A percentile compares a stretch with the other conserved stretches of the same genome.
These are phyloP conservation scores for Neospora caninum DNA, from an alignment of 169 alveolate species.

Conservation along the genomic window DNA sequence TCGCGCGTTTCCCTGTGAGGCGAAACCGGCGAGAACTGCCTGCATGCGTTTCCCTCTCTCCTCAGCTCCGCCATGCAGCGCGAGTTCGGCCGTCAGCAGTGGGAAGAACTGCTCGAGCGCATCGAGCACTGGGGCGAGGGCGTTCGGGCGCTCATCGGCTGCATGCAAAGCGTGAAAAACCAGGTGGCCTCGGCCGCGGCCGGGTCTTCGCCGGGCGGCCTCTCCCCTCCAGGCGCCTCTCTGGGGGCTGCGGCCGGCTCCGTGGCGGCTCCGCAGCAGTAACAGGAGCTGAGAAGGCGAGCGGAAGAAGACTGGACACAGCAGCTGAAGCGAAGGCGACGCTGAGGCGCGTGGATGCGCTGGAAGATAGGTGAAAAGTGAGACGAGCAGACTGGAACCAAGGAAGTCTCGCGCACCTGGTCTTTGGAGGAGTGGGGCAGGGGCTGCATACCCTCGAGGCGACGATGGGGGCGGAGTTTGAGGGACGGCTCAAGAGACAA, in stretches of 20 bases:
- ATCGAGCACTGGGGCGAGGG: slow-evolving; percentile 50
- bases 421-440: too few species aligned
- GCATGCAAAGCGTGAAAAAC: slow-evolving; percentile 28
- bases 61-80: slow-evolving; percentile 67
- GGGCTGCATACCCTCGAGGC: too few species aligned
- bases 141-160: slow-evolving; percentile 35
- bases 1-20: neutral
- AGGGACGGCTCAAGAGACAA: too few species aligned
- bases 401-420: too few species aligned
- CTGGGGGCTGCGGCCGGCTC: neutral
- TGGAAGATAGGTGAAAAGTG: too few species aligned
- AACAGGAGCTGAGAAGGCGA: neutral
- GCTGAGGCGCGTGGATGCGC: too few species aligned
- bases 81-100: slow-evolving; percentile 59
- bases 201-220: neutral
- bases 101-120: slow-evolving; percentile 46
- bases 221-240: neutral
- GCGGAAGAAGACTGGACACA: too few species aligned
- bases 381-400: too few species aligned
- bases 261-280: neutral
- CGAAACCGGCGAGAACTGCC: too few species aligned
- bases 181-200: slow-evolving; percentile 23
- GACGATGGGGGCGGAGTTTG: too few species aligned
- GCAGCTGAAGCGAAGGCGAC: too few species aligned
- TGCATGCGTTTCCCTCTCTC: neutral